phyloP scores from a whole-genome alignment of 306 rosid genomes.

The Glycyrrhiza uralensis region DNA sequence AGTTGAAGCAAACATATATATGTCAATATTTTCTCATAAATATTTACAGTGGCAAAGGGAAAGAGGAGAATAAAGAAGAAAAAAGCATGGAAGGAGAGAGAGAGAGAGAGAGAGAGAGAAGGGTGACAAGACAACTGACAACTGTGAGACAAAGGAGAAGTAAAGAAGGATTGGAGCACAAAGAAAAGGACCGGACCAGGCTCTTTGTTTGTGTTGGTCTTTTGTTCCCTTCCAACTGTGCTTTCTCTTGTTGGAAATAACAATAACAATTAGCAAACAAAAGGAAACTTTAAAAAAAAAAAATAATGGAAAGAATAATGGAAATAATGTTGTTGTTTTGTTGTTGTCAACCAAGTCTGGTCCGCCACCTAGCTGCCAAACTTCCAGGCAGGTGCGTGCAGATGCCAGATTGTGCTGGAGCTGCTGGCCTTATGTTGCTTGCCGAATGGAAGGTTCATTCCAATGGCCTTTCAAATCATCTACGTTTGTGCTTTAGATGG shows the following conservation, averaged over 20 bases:
- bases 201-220: conserved; percentile 30
- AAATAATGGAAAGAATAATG: neutral
- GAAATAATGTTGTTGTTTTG: too few relatives aligned
- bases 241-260: conserved; percentile 28
- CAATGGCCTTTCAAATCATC: too few relatives aligned
- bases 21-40: neutral
- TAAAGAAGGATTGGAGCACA: conserved; percentile 27
- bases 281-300: neutral
- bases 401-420: neutral
- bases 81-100: neutral
- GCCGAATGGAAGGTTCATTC: too few relatives aligned
- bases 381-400: neutral
- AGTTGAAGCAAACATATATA: neutral
- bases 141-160: conserved; percentile 32
- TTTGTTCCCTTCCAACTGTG: conserved; percentile 15
- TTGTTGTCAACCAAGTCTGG: too few relatives aligned
- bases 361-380: neutral
- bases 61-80: neutral
- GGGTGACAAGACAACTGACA: neutral
- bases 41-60: neutral
- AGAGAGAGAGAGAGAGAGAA: conserved; percentile 5
- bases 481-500: too few relatives aligned
- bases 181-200: conserved; percentile 25
- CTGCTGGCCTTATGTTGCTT: too few relatives aligned
- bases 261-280: neutral